phyloP scores from a whole-genome alignment of 2,329 filamentous ascomycete species.

The Fusarium goolgardi region DNA sequence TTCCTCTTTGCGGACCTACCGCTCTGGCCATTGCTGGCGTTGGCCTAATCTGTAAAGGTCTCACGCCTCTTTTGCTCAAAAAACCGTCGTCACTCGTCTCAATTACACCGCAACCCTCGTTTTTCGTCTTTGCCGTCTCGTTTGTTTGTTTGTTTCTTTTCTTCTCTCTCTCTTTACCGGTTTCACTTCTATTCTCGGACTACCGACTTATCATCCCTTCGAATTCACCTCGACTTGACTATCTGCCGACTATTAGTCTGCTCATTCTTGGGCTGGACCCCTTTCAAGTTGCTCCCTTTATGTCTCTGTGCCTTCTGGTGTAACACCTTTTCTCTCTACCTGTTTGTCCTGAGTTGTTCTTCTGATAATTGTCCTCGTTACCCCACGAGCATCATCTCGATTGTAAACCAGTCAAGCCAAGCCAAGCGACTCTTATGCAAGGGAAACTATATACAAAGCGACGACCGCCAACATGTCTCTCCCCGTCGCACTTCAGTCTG shows the following conservation, averaged over 20 bases:
- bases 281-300: constrained; percentile 30
- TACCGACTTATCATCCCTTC: constrained; percentile 7
- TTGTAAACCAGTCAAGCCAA: constrained; percentile 14
- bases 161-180: not conserved
- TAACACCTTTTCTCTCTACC: constrained; percentile 20
- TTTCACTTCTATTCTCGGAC: constrained; percentile 14
- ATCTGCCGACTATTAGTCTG: constrained; percentile 27
- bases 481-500: constrained; percentile 75
- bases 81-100: constrained; percentile 29
- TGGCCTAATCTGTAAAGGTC: constrained; percentile 34
- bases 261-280: constrained; percentile 41
- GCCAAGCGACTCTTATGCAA: constrained; percentile 41
- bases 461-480: constrained; percentile 56
- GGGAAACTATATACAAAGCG: constrained; percentile 34
- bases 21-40: constrained; percentile 41
- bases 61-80: constrained; percentile 27
- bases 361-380: constrained; percentile 16
- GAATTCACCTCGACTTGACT: constrained; percentile 1
- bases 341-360: not conserved
- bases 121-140: constrained; percentile 21
- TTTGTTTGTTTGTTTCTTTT: constrained; percentile 13
- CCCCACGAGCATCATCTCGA: constrained; percentile 6
- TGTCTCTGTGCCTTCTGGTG: constrained; percentile 28
- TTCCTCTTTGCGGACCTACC: constrained; percentile 25
- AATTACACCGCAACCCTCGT: constrained; percentile 36